Conservation (phyloP, 306 rosid genomes). For the Coriaria nepalensis region DNA sequence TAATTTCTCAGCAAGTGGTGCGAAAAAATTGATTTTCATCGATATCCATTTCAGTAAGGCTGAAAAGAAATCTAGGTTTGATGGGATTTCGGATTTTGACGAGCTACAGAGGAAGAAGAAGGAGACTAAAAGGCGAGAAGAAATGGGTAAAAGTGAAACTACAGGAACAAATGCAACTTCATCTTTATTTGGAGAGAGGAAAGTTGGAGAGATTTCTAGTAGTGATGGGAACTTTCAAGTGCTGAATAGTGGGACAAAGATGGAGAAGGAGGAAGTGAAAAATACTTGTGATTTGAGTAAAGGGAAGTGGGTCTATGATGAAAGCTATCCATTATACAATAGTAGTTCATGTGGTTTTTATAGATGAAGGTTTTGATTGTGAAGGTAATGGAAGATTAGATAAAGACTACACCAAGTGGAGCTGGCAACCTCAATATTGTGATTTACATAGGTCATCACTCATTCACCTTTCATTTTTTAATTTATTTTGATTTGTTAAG, state of each 20-base stretch:
- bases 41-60: conserved; percentile 26
- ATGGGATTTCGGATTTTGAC: conserved; percentile 17
- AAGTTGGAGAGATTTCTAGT: conserved; percentile 8
- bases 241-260: conserved; percentile 7
- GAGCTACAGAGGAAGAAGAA: conserved; percentile 12
- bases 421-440: conserved; percentile 77
- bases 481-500: not conserved
- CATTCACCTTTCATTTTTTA: not conserved
- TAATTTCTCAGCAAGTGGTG: conserved; percentile 26
- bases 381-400: conserved; percentile 74
- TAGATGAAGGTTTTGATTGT: conserved; percentile 92
- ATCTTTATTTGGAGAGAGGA: conserved; percentile 7
- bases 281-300: conserved; percentile 47
- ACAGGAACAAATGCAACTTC: conserved; percentile 19
- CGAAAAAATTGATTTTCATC: conserved; percentile 19
- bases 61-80: conserved; percentile 24
- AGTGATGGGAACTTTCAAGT: conserved; percentile 10
- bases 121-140: conserved; percentile 19
- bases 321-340: conserved; percentile 51
- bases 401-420: conserved; percentile 54
- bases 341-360: conserved; percentile 58
- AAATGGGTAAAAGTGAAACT: conserved; percentile 12
- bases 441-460: conserved; percentile 44
- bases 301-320: conserved; percentile 81
- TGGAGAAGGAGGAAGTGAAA: conserved; percentile 21